These are phyloP conservation scores for Heliamphora pulchella DNA, from an alignment of 179 eudicot genomes.

Conservation along the genomic window DNA sequence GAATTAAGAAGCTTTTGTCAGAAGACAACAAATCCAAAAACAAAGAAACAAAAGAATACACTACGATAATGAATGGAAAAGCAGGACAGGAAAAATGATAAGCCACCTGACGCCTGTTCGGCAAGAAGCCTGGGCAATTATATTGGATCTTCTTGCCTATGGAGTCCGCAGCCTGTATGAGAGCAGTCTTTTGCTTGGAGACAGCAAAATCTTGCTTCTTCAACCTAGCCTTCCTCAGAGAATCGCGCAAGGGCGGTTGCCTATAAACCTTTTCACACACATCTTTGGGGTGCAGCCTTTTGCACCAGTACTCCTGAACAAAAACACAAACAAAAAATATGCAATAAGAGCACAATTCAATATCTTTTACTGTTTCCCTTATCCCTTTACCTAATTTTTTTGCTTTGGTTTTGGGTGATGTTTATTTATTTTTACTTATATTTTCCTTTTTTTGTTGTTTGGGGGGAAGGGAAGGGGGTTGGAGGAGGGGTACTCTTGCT, in stretches of 20 bases:
- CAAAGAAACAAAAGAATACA: neutral
- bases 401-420: neutral
- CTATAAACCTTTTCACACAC: constrained; percentile 95
- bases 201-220: constrained; percentile 77
- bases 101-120: constrained; percentile 86
- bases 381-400: neutral
- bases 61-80: neutral
- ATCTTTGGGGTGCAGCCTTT: constrained; percentile 92
- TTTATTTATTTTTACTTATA: too few species aligned
- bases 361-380: neutral
- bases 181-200: constrained; percentile 77
- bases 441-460: too few species aligned
- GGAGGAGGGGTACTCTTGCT: too few species aligned
- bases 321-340: constrained; percentile 14
- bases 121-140: constrained; percentile 75
- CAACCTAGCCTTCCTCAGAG: constrained; percentile 68
- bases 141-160: constrained; percentile 85
- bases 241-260: constrained; percentile 87
- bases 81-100: neutral
- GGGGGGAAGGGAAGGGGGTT: too few species aligned
- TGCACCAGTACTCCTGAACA: constrained; percentile 95
- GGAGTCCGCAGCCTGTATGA: constrained; percentile 74
- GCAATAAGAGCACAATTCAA: neutral
- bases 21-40: neutral
- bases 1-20: constrained; percentile 2